Evolutionary conservation across 2,329 filamentous ascomycete species (phyloP), one percentile per base, ranked within the genome.

Genomic region (Ophiosphaerella korrae): DNA sequence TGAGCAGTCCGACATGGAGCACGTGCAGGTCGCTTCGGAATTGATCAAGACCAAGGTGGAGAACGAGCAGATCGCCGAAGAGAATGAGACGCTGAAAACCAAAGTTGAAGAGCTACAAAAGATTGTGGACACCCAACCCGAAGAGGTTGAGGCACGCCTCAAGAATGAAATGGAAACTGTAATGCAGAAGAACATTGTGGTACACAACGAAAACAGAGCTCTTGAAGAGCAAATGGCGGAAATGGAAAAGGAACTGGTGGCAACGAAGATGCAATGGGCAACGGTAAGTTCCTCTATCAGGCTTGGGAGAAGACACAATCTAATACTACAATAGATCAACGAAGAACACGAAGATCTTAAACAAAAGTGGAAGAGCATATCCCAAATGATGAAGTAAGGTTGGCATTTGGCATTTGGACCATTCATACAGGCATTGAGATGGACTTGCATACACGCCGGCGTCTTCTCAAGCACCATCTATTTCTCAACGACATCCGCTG

Each of bases 251-350:
- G 87, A 92, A 72, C 79, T 99, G 60, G 93, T 99, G 57, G 85
- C 88, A 70, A 94, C 92, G 1, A 99, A 99, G 82, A 89, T 99
- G 89, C 85, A 86, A 67, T 92, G 92, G 78, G 94, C 94, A 47
- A 91, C 97, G 87, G 93, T 96, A 82, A 80, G 87, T 79, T 32
- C 35, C 33, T 26, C 26, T 16, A 2, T 9, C 32, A 7, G n/a
- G 32, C 9, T 14, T 11, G 33, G 8, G 12, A 21, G 32, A 7
- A 18, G n/a, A 12, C 16, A 21, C 44, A 36, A 14, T 37, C 63
- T 72, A 58, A 70, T 49, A 23, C 33, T 7, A 1, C 16, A 33
- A 26, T 58, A 80, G 78, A 74, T 77, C 48, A 78, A 79, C 58
- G 72, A 77, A 45, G 77, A 81, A 49, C 71, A 78, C 59, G 78